Conservation (phyloP, 257 asterid genomes). For the Nicotiana obtusifolia region DNA sequence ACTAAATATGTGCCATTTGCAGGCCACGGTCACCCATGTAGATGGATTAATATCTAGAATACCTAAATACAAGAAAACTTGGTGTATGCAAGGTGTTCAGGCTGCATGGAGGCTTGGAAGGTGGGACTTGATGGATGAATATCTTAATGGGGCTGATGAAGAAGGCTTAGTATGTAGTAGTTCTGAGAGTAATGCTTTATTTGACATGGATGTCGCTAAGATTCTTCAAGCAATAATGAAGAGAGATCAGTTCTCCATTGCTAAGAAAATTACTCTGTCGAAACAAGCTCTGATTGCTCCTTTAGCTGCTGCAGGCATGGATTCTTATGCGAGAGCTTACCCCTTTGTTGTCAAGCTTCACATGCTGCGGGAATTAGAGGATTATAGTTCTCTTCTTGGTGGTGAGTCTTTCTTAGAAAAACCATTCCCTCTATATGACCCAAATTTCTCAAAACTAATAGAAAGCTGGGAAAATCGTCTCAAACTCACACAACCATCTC, state of each 20-base stretch:
- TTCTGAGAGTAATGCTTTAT: conserved; percentile 88
- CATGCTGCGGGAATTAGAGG: conserved; percentile 92
- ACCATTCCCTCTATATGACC: conserved; percentile 49
- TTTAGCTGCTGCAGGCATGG: conserved; percentile 99
- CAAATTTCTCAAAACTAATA: conserved; percentile 52
- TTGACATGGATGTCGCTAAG: conserved; percentile 93
- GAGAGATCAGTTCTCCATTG: conserved; percentile 64
- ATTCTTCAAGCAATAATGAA: conserved; percentile 93
- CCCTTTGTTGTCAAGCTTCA: conserved; percentile 96
- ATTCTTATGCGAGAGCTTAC: conserved; percentile 93
- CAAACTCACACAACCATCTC: conserved; percentile 86
- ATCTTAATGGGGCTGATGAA: conserved; percentile 74
- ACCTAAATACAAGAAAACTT: conserved; percentile 71
- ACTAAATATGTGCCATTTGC: conserved; percentile 90
- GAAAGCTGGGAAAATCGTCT: conserved; percentile 91
- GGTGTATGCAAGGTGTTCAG: conserved; percentile 99
- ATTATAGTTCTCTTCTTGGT: conserved; percentile 66
- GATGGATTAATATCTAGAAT: conserved; percentile 83
- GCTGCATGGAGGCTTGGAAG: conserved; percentile 99
- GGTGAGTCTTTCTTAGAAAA: conserved; percentile 75
- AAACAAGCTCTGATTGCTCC: conserved; percentile 98
- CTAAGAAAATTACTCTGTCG: conserved; percentile 72
- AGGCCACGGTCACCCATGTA: conserved; percentile 92
- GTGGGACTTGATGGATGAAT: conserved; percentile 99
- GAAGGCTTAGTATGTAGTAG: conserved; percentile 84